These are phyloP conservation scores for Trypanosoma platydactyli DNA, from an alignment of 208 protist species.

Conservation along the genomic window DNA sequence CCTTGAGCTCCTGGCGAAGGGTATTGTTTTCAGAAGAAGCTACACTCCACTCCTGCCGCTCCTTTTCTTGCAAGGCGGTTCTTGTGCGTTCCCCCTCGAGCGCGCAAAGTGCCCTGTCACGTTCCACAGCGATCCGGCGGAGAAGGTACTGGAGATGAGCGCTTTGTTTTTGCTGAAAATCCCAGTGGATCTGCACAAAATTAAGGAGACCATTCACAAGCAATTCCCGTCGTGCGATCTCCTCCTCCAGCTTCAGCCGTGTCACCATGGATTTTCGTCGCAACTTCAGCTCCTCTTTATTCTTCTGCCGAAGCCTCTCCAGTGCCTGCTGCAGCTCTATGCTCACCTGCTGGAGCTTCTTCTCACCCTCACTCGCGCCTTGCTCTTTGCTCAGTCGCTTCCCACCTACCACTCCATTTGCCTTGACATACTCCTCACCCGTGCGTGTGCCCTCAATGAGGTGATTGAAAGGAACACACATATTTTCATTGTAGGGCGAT, in stretches of 20 bases:
- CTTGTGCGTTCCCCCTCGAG: conserved; percentile 4
- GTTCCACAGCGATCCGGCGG: conserved; percentile 3
- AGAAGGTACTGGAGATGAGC: conserved; percentile 9
- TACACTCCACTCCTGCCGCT: background rate
- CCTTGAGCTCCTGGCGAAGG: conserved; percentile 9
- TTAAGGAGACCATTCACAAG: conserved; percentile 7
- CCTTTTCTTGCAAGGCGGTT: background rate
- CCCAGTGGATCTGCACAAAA: conserved; percentile 12
- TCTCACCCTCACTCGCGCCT: background rate
- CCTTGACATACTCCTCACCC: conserved; percentile 54
- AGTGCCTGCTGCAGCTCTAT: conserved; percentile 25
- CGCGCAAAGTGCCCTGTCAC: background rate
- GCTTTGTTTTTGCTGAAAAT: conserved; percentile 23
- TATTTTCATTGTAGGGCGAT: conserved; percentile 6
- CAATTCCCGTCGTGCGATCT: conserved; percentile 14
- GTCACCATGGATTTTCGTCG: conserved; percentile 23
- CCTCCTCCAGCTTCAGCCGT: conserved; percentile 39
- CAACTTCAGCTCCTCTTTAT: conserved; percentile 6
- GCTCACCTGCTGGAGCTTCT: conserved; percentile 27
- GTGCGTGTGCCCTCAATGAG: conserved; percentile 69
- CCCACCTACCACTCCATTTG: conserved; percentile 24
- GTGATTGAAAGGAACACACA: background rate
- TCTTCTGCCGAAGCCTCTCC: conserved; percentile 25
- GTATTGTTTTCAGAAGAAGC: conserved; percentile 9
- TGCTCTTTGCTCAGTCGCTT: conserved; percentile 7